Conservation (phyloP, 2,329 filamentous ascomycete species). For the Podosphaera fusca region DNA sequence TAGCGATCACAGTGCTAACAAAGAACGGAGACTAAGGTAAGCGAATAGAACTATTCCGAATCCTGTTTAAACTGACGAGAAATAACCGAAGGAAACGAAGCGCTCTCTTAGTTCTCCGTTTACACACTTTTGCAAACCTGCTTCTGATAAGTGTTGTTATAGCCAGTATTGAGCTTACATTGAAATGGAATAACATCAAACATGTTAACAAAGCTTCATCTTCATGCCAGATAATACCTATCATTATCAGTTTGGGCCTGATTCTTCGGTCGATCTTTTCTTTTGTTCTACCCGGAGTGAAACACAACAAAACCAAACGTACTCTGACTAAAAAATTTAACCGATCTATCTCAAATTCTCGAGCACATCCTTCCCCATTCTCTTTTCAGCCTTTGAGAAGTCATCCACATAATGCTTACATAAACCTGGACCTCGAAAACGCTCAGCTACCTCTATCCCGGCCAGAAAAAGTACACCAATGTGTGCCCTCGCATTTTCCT, state of each 20-base stretch:
- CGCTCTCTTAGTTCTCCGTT: background rate
- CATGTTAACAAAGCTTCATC: conserved; percentile 8
- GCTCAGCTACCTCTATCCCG: too few species aligned
- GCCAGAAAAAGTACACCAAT: too few species aligned
- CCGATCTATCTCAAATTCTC: too few species aligned
- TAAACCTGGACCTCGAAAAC: too few species aligned
- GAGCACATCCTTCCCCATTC: too few species aligned
- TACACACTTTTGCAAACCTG: conserved; percentile 3
- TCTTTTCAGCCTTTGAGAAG: too few species aligned
- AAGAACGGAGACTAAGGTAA: conserved; percentile 1
- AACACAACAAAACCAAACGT: too few species aligned
- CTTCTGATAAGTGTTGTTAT: conserved; percentile 3
- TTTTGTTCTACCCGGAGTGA: conserved; percentile 13
- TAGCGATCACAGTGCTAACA: background rate
- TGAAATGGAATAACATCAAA: conserved; percentile 10
- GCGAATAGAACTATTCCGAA: background rate
- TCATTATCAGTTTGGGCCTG: conserved; percentile 9
- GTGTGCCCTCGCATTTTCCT: too few species aligned
- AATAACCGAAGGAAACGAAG: background rate
- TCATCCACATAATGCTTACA: too few species aligned
- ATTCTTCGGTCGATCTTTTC: background rate
- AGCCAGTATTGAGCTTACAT: conserved; percentile 7
- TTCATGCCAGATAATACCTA: conserved; percentile 12
- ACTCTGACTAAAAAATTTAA: too few species aligned
- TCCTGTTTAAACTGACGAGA: background rate